Conservation (phyloP, 2,329 filamentous ascomycete genomes). For the Talaromyces sp. region DNA sequence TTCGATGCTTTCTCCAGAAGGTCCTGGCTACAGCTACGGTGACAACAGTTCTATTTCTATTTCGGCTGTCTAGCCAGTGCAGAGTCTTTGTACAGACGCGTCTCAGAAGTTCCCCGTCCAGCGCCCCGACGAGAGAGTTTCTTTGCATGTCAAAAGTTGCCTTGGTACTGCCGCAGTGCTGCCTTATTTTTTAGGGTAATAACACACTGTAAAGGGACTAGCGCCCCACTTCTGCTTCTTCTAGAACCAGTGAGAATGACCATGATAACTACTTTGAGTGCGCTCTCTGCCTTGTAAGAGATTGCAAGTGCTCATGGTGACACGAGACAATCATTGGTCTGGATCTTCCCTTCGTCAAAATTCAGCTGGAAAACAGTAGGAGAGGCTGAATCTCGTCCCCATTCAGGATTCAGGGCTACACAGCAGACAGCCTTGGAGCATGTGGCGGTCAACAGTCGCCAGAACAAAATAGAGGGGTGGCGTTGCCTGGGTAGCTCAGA, state of each 20-base stretch:
- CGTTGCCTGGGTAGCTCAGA: conserved; percentile 16
- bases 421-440: background rate
- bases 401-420: background rate
- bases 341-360: background rate
- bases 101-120: background rate
- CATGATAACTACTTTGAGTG: too few relatives aligned
- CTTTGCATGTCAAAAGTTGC: background rate
- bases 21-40: background rate
- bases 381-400: background rate
- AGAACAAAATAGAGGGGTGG: conserved; percentile 16
- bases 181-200: conserved; percentile 6
- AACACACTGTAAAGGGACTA: background rate
- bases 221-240: background rate
- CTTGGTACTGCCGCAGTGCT: background rate
- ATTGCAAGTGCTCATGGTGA: background rate
- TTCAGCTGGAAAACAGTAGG: background rate
- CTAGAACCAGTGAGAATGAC: background rate
- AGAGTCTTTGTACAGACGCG: background rate
- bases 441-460: conserved; percentile 1
- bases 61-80: background rate
- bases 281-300: background rate
- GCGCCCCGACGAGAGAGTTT: background rate
- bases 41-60: background rate
- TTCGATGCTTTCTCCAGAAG: conserved; percentile 11
- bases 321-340: background rate